These are phyloP conservation scores for Fusarium temperatum DNA, from an alignment of 2,329 filamentous ascomycete species.

Conservation along the genomic window DNA sequence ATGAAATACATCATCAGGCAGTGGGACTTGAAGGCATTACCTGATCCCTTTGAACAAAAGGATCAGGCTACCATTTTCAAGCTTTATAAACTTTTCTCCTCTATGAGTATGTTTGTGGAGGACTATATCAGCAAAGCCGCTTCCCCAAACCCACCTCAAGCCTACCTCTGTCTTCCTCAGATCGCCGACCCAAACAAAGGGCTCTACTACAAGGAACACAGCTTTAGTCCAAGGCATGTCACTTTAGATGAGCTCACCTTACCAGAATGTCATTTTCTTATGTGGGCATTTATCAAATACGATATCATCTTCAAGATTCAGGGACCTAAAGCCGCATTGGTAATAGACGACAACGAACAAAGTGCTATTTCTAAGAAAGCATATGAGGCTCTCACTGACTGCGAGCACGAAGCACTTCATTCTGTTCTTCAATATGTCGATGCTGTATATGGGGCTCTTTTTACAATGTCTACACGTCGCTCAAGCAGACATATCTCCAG, in stretches of 20 bases:
- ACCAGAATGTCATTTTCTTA: background rate
- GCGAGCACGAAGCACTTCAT: background rate
- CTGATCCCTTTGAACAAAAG: background rate
- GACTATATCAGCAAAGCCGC: conserved; percentile 30
- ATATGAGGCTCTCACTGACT: fast-evolving
- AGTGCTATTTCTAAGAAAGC: too few species aligned
- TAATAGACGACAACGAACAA: background rate
- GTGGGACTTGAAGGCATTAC: background rate
- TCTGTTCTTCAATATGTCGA: background rate
- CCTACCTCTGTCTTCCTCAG: conserved; percentile 12
- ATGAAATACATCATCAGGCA: background rate
- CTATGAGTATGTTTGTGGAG: conserved; percentile 13
- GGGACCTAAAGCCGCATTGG: background rate
- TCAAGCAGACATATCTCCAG: background rate
- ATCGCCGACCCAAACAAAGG: background rate
- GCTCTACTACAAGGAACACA: background rate
- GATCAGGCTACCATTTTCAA: background rate
- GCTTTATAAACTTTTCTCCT: background rate
- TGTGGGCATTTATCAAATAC: background rate
- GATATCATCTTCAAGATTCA: background rate
- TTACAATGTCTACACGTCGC: background rate
- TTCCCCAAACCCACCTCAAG: background rate
- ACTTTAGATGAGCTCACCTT: background rate
- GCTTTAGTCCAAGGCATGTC: background rate
- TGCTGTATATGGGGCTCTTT: background rate